Base-by-base conservation (phyloP, 306 rosid species). In the Prunus persica region DNA sequence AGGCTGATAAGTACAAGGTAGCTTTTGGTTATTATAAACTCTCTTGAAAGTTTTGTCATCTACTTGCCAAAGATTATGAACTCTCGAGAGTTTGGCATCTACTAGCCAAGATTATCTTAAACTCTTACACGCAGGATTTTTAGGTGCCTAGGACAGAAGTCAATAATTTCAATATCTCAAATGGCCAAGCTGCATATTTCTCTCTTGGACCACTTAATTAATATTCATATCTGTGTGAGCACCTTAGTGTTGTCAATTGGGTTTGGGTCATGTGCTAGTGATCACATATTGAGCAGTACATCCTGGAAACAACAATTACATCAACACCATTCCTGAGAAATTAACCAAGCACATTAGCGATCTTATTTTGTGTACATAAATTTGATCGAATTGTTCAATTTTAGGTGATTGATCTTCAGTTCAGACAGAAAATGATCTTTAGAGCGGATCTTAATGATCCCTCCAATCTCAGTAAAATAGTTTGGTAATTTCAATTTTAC, bases 251-350 rank as follows among this genome's bases (percentile, higher is more conserved):
- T 64, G 67, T 82, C 84, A 47, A 6, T 64, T 10, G 49, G 65
- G 55, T 3, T 16, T 54, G 70, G 67, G 67, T 67, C 77, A 68
- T 76, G 24, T 52, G 73, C 52, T 15, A 78, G 20, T 63, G 45
- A 57, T 20, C 63, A 76, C 64, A 10, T 6, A 2, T 20, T 4
- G 47, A 34, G 28, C 47, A 24, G 91, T 85, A 14, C 91, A 91
- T 78, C 11, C 83, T 3, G 91, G 96, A 65, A 91, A 89, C 83
- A 91, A 91, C 52, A 91, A 91, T 60, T 82, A 80, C 87, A 85
- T 91, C 65, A 71, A 78, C 19, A 91, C 90, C 25, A 41, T 11
- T 47, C 86, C 91, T 2, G 87, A 77, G 32, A 28, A 79, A 84
- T 68, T 73, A 34, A 80, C 92, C 96, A 54, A 27, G 28, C 28